These are phyloP conservation scores for Saccharomycopsis schoenii DNA, from an alignment of 805 yeast genomes.

Conservation along the genomic window DNA sequence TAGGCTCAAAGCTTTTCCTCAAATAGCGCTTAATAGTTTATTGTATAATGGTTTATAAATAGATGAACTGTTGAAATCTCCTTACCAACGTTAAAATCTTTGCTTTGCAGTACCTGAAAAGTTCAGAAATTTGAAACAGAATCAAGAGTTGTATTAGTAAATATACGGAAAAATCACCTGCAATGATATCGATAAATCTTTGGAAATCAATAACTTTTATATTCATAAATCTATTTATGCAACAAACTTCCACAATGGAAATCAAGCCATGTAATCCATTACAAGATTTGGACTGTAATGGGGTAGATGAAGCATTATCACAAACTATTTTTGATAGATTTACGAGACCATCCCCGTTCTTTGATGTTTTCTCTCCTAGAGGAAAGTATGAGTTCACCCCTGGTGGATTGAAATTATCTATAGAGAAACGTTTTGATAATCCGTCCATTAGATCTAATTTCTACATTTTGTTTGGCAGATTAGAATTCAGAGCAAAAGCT, in stretches of 20 bases:
- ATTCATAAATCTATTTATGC: neutral
- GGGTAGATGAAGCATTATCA: slow-evolving; percentile 11
- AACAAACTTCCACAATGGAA: slow-evolving; percentile 2
- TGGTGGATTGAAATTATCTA: slow-evolving; percentile 41
- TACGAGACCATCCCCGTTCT: slow-evolving; percentile 4
- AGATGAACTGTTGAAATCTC: no score
- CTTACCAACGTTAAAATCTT: no score
- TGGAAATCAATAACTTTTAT: neutral
- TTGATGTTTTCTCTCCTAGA: slow-evolving; percentile 8
- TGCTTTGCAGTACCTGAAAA: no score
- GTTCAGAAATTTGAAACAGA: no score
- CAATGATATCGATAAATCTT: neutral
- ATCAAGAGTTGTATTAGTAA: neutral
- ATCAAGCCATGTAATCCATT: slow-evolving; percentile 17
- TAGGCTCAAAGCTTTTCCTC: no score
- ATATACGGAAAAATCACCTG: neutral
- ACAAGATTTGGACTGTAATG: slow-evolving; percentile 6
- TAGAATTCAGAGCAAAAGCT: slow-evolving; percentile 48
- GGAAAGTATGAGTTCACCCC: slow-evolving; percentile 26
- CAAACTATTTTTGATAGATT: slow-evolving; percentile 10
- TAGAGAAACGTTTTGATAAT: slow-evolving; percentile 44
- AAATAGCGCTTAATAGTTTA: no score
- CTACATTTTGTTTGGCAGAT: slow-evolving; percentile 64
- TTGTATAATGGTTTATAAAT: no score
- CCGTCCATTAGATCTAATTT: slow-evolving; percentile 55